Percentiles rank a stretch among this genome's conserved stretches.
These are phyloP conservation scores for Syzygium syzygioides DNA, from an alignment of 441 rosid genomes.

Conservation along the genomic window DNA sequence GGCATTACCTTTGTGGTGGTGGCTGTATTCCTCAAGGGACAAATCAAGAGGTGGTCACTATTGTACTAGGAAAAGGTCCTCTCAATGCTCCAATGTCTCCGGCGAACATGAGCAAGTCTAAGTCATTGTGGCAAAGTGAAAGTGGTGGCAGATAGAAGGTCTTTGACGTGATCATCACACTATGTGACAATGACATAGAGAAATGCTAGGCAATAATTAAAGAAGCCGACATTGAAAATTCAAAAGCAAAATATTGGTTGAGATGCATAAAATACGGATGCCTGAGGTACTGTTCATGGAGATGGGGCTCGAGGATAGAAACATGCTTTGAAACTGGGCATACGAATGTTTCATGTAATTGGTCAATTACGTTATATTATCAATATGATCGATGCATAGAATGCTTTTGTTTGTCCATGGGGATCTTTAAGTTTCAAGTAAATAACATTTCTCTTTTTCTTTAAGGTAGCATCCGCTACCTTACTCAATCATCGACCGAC, in stretches of 20 bases:
- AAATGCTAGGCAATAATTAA: neutral
- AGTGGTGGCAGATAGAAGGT: neutral
- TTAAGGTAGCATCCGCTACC: neutral
- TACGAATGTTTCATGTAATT: fast-evolving
- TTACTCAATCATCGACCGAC: neutral
- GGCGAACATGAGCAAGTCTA: neutral
- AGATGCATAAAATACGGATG: neutral
- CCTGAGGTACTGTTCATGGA: neutral
- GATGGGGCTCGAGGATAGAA: neutral
- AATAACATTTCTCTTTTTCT: neutral
- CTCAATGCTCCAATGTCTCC: no score
- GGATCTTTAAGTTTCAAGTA: neutral
- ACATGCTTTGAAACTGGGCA: neutral
- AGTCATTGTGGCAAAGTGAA: neutral
- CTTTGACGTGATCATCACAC: neutral
- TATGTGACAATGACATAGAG: neutral
- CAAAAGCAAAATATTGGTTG: neutral
- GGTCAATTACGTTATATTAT: neutral
- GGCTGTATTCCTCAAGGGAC: neutral
- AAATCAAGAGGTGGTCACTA: neutral
- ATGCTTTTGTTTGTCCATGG: neutral
- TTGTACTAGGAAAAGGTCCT: no score
- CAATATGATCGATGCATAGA: fast-evolving
- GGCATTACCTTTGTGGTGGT: neutral
- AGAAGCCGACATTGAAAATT: neutral